Base-by-base conservation (phyloP, 805 yeast genomes). In the Lipomyces chichibuensis region DNA sequence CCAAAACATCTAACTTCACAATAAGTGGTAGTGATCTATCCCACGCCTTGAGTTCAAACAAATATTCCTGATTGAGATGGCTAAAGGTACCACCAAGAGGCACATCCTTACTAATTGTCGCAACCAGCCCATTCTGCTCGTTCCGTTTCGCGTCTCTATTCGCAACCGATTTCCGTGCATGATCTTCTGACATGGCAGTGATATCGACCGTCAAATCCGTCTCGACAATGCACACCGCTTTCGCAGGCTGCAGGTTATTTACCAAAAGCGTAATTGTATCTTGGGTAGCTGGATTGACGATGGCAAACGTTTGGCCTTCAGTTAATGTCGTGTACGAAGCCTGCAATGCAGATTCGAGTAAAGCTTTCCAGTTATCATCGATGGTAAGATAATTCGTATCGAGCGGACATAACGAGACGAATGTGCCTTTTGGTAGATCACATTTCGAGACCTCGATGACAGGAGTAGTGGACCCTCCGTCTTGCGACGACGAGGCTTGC, bases 181-280 rank as follows among this genome's bases (percentile, higher is more conserved):
- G 77, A 25, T 78, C 76, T 55, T 81, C 84, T 63, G 82, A 76
- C 43, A 80, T 72, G 0, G 85, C 84, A 1, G 78, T 78, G 32
- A 78, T 67, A 2, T 78, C 77, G 33, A 87, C 76, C 6, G 78
- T 80, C 33, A 85, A 76, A 71, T 87, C 89, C 0, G 89, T 84
- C 67, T 87, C 88, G 0, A 87, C 80, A 32, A 87, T 82, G 57
- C 86, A 80, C 0, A 84, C 85, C 0, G 84, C 81, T 63, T 80
- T 82, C 25, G 54, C 66, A 9, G 72, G 72, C 61, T 81, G 78
- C 25, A 83, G 73, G 5, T 77, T 77, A 27, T 80, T 83, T 13
- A 86, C 82, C 2, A 70, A 56, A 55, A 78, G 74, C 17, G 72
- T 65, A 46, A 75, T 67, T 6, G 65, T 35, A 7, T 68, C 65